Conservation (phyloP, 805 yeast species). For the Ogataea allantospora region DNA sequence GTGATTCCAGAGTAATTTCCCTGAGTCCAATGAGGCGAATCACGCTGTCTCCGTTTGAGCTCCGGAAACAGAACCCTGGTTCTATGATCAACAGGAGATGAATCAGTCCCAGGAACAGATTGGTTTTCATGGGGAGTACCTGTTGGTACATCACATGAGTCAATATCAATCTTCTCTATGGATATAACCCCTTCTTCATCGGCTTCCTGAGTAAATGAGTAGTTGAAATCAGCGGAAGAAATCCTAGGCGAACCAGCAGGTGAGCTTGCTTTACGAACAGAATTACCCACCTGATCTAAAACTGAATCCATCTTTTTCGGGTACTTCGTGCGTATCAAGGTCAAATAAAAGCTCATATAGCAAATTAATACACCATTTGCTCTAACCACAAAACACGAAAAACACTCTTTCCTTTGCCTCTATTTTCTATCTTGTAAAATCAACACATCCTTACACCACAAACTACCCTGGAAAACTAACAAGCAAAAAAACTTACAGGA, state of each 20-base stretch:
- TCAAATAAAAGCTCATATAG: constrained; percentile 8
- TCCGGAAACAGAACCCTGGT: constrained; percentile 20
- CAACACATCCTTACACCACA: constrained; percentile 5
- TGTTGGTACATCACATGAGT: not conserved
- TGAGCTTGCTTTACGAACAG: constrained; percentile 4
- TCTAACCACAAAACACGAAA: constrained; percentile 1
- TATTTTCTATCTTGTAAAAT: not conserved
- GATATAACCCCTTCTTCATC: constrained; percentile 12
- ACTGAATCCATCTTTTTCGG: constrained; percentile 4
- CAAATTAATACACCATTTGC: constrained; percentile 1
- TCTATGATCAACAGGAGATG: constrained; percentile 17
- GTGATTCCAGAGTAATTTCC: constrained; percentile 17
- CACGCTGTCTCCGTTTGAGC: constrained; percentile 19
- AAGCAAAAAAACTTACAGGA: constrained; percentile 3
- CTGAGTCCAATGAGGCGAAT: constrained; percentile 21
- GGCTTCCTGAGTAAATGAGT: constrained; percentile 17
- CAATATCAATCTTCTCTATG: constrained; percentile 2
- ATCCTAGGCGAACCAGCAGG: constrained; percentile 8
- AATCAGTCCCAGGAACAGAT: constrained; percentile 7
- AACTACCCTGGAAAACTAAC: not conserved
- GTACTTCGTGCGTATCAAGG: not conserved
- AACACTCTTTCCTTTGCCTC: not conserved
- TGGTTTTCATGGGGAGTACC: constrained; percentile 2
- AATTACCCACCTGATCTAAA: not conserved
- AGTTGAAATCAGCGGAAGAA: constrained; percentile 17